phyloP scores from a whole-genome alignment of 1,284 basidiomycete genomes.

The Cystobasidium pallidum region DNA sequence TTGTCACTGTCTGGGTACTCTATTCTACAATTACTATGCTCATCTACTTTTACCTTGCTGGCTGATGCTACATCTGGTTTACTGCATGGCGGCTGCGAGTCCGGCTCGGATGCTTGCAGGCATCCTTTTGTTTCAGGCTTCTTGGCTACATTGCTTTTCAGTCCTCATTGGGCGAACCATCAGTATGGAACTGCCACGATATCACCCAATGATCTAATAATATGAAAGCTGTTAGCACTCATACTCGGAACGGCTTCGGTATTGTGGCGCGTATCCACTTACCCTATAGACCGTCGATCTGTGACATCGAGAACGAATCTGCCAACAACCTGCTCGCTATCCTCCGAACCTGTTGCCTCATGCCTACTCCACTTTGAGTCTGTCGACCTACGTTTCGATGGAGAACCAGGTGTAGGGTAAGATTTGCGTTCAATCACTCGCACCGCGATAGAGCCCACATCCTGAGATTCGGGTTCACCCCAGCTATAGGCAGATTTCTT shows the following conservation, averaged over 20 bases:
- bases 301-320: constrained; percentile 43
- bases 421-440: constrained; percentile 36
- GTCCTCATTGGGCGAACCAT: neutral
- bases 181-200: constrained; percentile 34
- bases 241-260: no score
- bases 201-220: constrained; percentile 34
- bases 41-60: neutral
- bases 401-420: constrained; percentile 24
- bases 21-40: constrained; percentile 17
- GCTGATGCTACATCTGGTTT: constrained; percentile 16
- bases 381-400: constrained; percentile 19
- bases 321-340: constrained; percentile 43
- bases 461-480: constrained; percentile 39
- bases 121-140: constrained; percentile 3
- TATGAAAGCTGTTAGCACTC: neutral
- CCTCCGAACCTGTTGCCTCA: constrained; percentile 20
- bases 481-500: constrained; percentile 19
- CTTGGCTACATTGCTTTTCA: constrained; percentile 1
- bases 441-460: constrained; percentile 27
- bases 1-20: neutral
- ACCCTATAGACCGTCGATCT: constrained; percentile 41
- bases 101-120: neutral
- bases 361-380: constrained; percentile 32
- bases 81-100: neutral
- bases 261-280: no score